Evolutionary conservation across 345 rosid species (phyloP).

Genomic region (Dipteronia sinensis): DNA sequence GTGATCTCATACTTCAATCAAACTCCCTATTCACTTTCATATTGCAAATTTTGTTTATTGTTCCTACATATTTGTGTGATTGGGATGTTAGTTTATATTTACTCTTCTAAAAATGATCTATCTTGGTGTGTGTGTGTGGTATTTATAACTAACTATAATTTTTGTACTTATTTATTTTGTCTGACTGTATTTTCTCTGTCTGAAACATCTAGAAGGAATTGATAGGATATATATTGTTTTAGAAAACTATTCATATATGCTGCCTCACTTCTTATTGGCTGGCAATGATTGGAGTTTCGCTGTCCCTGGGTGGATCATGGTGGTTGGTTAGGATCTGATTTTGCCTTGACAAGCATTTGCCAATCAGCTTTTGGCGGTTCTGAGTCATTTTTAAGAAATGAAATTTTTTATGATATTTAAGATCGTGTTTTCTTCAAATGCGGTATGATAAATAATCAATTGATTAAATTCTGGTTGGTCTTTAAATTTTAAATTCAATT

Average conservation of each 20-base stretch:
- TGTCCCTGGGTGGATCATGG: background rate
- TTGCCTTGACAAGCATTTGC: background rate
- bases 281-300: background rate
- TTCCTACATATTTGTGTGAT: too few species aligned
- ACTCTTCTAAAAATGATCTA: background rate
- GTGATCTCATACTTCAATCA: too few species aligned
- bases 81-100: background rate
- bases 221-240: background rate
- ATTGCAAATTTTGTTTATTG: too few species aligned
- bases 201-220: background rate
- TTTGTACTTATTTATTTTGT: background rate
- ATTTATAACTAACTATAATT: background rate
- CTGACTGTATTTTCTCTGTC: background rate
- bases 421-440: background rate
- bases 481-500: background rate
- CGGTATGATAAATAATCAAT: background rate
- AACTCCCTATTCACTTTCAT: too few species aligned
- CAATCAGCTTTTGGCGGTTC: background rate
- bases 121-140: background rate
- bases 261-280: background rate
- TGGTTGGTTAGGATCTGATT: background rate
- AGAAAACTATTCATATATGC: background rate
- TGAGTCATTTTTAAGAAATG: background rate
- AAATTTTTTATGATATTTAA: background rate
- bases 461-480: background rate